A percentile compares a stretch with the other conserved stretches of the same genome.
These are phyloP conservation scores for Fusarium proliferatum DNA, from an alignment of 2,329 filamentous ascomycete species.

Conservation along the genomic window DNA sequence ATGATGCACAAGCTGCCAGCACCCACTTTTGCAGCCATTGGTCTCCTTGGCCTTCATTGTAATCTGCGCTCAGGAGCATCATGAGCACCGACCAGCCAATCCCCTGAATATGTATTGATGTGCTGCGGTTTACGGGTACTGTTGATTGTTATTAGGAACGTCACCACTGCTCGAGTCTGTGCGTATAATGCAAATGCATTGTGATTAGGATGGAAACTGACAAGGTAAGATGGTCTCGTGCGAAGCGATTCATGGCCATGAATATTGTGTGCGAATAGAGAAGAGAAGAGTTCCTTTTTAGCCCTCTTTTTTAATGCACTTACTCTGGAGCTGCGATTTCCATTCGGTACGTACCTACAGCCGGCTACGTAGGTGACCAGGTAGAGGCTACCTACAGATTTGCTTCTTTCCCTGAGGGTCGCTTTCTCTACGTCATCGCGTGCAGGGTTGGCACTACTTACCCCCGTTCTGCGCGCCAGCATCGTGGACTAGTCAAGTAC, in stretches of 20 bases:
- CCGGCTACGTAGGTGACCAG: conserved; percentile 8
- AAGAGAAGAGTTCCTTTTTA: background rate
- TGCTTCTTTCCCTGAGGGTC: conserved; percentile 30
- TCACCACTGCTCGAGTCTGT: conserved; percentile 20
- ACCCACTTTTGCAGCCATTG: conserved; percentile 37
- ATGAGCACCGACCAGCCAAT: conserved; percentile 38
- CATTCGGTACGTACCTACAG: conserved; percentile 20
- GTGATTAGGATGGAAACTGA: background rate
- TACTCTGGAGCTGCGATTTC: conserved; percentile 6
- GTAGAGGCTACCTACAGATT: background rate
- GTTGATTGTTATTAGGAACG: conserved; percentile 22
- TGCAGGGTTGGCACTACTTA: conserved; percentile 33
- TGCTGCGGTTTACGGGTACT: conserved; percentile 8
- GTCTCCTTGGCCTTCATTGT: conserved; percentile 22
- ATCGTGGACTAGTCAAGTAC: conserved; percentile 27
- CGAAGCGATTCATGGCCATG: background rate
- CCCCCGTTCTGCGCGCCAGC: conserved; percentile 25
- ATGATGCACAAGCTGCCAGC: conserved; percentile 22
- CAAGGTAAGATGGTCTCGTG: background rate
- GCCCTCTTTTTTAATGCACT: background rate
- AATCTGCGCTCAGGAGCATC: conserved; percentile 35
- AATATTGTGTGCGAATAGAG: conserved; percentile 1
- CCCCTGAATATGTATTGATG: conserved; percentile 32
- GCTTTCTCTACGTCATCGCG: conserved; percentile 44
- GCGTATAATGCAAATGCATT: conserved; percentile 11